Percentiles rank a stretch among this genome's conserved stretches.
Evolutionary conservation across 805 yeast species (phyloP).

Genomic region (Kazachstania taianensis): DNA sequence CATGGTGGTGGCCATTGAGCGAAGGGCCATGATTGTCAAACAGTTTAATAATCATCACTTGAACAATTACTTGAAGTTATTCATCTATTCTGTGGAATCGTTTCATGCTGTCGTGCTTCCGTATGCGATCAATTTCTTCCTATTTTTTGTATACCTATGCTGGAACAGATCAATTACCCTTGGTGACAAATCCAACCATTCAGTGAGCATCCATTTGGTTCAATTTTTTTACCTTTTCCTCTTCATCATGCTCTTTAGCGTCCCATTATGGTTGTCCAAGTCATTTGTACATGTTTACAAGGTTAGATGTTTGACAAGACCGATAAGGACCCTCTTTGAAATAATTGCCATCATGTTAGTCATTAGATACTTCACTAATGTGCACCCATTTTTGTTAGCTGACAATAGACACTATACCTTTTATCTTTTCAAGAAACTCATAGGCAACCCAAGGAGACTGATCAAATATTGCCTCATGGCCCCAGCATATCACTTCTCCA

Average conservation of each 20-base stretch:
- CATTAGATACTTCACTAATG: constrained; percentile 53
- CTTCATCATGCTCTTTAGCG: constrained; percentile 53
- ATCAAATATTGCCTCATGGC: constrained; percentile 42
- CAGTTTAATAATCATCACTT: constrained; percentile 30
- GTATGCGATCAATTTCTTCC: constrained; percentile 38
- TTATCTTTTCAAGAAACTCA: constrained; percentile 64
- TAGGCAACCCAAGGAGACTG: constrained; percentile 34
- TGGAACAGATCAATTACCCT: constrained; percentile 77
- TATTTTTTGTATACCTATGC: constrained; percentile 49
- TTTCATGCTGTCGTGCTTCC: constrained; percentile 35
- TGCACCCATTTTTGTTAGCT: constrained; percentile 85
- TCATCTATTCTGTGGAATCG: constrained; percentile 31
- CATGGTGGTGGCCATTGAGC: constrained; percentile 44
- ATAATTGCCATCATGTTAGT: constrained; percentile 33
- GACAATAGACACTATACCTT: constrained; percentile 93
- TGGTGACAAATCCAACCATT: constrained; percentile 87
- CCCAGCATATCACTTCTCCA: constrained; percentile 61
- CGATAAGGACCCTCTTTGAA: constrained; percentile 25
- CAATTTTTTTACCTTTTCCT: constrained; percentile 72
- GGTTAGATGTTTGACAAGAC: constrained; percentile 20
- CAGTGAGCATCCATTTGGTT: constrained; percentile 56
- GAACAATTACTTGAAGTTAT: constrained; percentile 33
- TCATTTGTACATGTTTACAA: constrained; percentile 34
- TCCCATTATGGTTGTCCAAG: constrained; percentile 62
- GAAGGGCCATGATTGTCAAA: constrained; percentile 34